Conservation (phyloP, 306 rosid genomes). For the Sicyos baderoa region DNA sequence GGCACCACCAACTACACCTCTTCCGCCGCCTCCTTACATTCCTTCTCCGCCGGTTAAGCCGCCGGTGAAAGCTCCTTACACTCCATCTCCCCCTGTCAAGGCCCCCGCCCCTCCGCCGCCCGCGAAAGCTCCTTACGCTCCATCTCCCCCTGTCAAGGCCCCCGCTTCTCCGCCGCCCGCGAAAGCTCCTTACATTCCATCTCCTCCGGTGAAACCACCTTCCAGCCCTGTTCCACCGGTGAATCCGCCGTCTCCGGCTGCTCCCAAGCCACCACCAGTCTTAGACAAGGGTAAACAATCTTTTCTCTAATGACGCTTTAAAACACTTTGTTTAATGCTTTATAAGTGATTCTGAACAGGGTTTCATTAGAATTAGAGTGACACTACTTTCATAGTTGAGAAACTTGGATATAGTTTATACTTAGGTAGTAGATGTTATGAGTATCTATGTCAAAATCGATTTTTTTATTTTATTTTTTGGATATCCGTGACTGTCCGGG, state of each 20-base stretch:
- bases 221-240: conserved; percentile 1
- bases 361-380: too few relatives aligned
- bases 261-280: conserved; percentile 25
- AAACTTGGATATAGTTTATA: too few relatives aligned
- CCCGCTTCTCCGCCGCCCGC: conserved; percentile 13
- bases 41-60: conserved; percentile 20
- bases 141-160: conserved; percentile 19
- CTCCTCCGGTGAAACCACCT: conserved; percentile 1
- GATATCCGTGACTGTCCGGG: too few relatives aligned
- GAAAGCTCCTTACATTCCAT: neutral
- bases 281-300: neutral
- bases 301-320: too few relatives aligned
- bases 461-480: too few relatives aligned
- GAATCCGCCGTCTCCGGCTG: conserved; percentile 19
- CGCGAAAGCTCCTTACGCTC: neutral
- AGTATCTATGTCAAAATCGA: too few relatives aligned
- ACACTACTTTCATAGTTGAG: too few relatives aligned
- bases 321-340: too few relatives aligned
- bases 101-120: conserved; percentile 17
- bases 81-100: conserved; percentile 5
- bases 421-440: too few relatives aligned
- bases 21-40: conserved; percentile 17
- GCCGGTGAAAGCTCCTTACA: conserved; percentile 3
- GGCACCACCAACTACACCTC: conserved; percentile 12
- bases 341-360: too few relatives aligned